phyloP scores from a whole-genome alignment of 129 eudicot genomes.

The Flaveria robusta region DNA sequence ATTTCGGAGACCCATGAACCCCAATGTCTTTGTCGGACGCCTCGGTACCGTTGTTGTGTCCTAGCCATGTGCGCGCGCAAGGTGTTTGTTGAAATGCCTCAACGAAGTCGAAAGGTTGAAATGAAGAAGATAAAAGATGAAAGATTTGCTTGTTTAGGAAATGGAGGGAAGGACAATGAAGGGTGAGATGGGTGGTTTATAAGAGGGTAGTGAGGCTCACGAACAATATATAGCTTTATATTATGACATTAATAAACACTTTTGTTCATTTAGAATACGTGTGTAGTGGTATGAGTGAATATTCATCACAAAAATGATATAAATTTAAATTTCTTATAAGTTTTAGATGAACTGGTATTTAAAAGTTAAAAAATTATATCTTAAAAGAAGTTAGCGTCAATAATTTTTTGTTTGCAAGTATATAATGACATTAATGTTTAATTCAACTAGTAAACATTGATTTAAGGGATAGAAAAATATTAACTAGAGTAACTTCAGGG shows the following conservation, averaged over 20 bases:
- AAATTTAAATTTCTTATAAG: too few species aligned
- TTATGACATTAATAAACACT: neutral
- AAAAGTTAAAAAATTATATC: too few species aligned
- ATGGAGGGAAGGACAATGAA: constrained; percentile 41
- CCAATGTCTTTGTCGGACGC: constrained; percentile 91
- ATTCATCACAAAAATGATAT: too few species aligned
- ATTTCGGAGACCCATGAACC: constrained; percentile 97
- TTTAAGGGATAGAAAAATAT: neutral
- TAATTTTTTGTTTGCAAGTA: neutral
- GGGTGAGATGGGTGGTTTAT: constrained; percentile 49
- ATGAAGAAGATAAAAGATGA: constrained; percentile 18
- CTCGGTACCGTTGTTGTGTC: constrained; percentile 71
- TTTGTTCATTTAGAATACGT: neutral
- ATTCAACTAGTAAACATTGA: neutral
- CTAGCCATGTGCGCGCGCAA: constrained; percentile 54
- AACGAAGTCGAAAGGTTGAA: constrained; percentile 27
- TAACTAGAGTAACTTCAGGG: neutral
- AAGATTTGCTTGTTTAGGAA: constrained; percentile 26
- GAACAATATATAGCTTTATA: neutral
- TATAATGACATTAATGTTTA: neutral
- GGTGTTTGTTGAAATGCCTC: constrained; percentile 38
- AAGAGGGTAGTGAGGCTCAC: constrained; percentile 12
- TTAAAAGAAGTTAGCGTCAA: too few species aligned
- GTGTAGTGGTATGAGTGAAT: too few species aligned
- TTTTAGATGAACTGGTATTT: too few species aligned